Base-by-base conservation (phyloP, 768 basidiomycete species). In the Lactarius vividus region DNA sequence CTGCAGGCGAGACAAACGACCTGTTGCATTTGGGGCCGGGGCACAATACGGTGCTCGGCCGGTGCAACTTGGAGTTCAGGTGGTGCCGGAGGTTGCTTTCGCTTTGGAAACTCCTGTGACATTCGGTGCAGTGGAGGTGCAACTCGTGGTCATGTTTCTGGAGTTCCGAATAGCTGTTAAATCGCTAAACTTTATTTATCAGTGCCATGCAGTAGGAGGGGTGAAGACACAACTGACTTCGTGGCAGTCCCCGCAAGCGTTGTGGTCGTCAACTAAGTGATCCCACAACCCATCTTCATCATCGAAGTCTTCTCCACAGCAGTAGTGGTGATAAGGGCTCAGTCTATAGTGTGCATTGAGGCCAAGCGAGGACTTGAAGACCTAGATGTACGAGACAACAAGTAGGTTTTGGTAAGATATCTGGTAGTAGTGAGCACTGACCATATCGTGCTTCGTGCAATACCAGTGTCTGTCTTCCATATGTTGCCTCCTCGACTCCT, bases 41-140 rank as follows among this genome's bases (percentile, higher is more conserved):
- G 72, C 81, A 75, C 67, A 74, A 44, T 76, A 74, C 66, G 64
- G 72, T 73, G 63, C 74, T 78, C 3, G 79, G 74, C 9, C 74
- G 73, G 72, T 89, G 88, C 11, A 74, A 52, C 35, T 82, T 78
- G 0, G 88, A 88, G 16, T 79, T 80, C 61, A 84, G 72, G 72
- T 90, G 88, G 75, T 80, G 31, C 11, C 70, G 67, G 28, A 84
- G 78, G 62, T 79, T 80, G 62, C 69, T 77, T 49, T 74, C 74
- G 26, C 73, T 78, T 8, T 62, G 66, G 75, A 88, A 89, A 28
- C 72, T 62, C 3, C 77, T 78, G 23, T 74, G 70, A 74, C 85
- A 88, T 0, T 70, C 37, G 2, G 40, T 66, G 70, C 88, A 87
- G 69, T 83, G 86, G 55, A 58, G 57, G 53, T 75, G 75, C 16